Conservation (phyloP, 306 rosid species). For the Fagus sylvatica region DNA sequence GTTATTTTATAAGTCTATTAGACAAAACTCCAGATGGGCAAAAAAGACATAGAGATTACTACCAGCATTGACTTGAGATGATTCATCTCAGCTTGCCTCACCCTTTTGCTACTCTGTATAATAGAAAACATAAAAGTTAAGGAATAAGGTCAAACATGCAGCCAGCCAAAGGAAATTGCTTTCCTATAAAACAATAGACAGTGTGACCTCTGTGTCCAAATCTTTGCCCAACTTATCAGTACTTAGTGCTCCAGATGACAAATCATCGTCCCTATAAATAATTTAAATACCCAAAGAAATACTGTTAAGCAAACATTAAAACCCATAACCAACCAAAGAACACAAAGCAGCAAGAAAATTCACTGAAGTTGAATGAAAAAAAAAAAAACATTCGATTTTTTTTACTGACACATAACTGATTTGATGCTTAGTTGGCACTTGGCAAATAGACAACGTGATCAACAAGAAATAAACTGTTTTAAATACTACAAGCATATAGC, state of each 20-base stretch:
- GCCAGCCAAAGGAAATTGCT: constrained; percentile 19
- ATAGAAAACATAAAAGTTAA: constrained; percentile 24
- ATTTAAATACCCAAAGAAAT: constrained; percentile 22
- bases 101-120: constrained; percentile 52
- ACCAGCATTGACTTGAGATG: constrained; percentile 88
- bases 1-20: constrained; percentile 13
- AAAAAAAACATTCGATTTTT: not conserved
- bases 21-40: constrained; percentile 5
- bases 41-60: constrained; percentile 28
- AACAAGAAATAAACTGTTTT: not conserved
- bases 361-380: not conserved
- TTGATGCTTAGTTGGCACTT: not conserved
- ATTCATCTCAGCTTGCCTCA: constrained; percentile 56
- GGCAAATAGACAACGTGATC: not conserved
- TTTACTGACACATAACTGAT: not conserved
- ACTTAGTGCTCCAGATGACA: constrained; percentile 37
- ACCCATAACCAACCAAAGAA: constrained; percentile 8
- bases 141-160: constrained; percentile 26
- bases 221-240: constrained; percentile 35
- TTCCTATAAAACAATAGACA: constrained; percentile 9
- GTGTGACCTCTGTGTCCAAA: constrained; percentile 57
- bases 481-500: not conserved
- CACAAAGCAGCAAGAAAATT: constrained; percentile 1
- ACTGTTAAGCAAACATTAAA: constrained; percentile 23
- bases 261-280: constrained; percentile 50